Base-by-base conservation (phyloP, 129 eudicot genomes). In the Escallonia rubra region DNA sequence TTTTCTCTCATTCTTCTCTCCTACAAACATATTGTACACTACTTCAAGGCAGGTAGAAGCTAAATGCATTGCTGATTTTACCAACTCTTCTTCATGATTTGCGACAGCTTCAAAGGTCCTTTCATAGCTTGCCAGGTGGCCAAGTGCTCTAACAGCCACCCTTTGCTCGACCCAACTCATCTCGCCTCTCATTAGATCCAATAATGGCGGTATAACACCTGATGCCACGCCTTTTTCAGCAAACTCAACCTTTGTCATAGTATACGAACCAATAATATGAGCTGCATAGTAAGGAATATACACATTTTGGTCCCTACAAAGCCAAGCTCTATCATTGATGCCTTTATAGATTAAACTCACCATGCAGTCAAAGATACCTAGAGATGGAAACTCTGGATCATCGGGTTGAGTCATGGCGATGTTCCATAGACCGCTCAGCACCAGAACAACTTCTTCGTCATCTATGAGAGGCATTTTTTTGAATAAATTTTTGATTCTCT, bases 111-210 rank as follows among this genome's bases (percentile, higher is more conserved):
- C 75, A 66, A 88, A 92, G 8, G 96, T 86, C 43, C 15, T 49
- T 38, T 86, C 91, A 47, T 92, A 89, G 70, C 91, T 92, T 44
- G 96, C 95, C 8, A 92, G 79, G 65, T 92, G 98, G 45, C 98
- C 98, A 56, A 92, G 86, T 41, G 96, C 96, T 76, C 98, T 75
- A 71, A 92, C 85, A 4, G 98, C 96, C 41, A 88, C 96, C 68
- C 98, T 77, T 78, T 92, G 96, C 80, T 92, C 96, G 10, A 88
- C 79, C 98, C 98, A 88, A 65, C 81, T 92, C 69, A 92, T 72
- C 34, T 74, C 80, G 42, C 98, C 95, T 60, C 89, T 83, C 74
- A 88, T 50, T 63, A 92, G 96, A 67, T 88, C 91, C 77, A 92
- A 39, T 48, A 92, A 55, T 45, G 91, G 86, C 6, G 86, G 83